A percentile compares a stretch with the other conserved stretches of the same genome.
Evolutionary conservation across 192 early-diverging fungal genomes (phyloP).

Genomic region (Coemansia sp.): DNA sequence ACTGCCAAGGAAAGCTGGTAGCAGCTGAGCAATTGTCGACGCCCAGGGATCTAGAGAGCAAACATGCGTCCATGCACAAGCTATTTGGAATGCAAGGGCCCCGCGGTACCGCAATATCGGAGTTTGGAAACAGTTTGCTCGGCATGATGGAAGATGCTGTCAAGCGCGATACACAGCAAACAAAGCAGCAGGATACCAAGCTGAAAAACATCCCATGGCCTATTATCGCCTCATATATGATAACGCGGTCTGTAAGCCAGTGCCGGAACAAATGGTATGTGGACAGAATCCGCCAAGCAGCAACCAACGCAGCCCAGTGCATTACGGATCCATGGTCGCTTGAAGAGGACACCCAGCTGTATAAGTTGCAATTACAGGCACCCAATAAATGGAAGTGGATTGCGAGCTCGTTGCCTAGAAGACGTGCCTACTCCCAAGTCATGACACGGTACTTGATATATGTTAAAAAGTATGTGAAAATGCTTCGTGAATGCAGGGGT

Average conservation of each 20-base stretch:
- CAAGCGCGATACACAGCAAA: no score
- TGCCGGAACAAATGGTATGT: constrained; percentile 21
- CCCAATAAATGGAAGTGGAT: constrained; percentile 20
- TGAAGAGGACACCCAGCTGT: constrained; percentile 34
- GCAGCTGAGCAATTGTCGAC: not conserved
- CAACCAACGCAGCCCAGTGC: not conserved
- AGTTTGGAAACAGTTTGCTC: no score
- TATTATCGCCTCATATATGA: constrained; percentile 29
- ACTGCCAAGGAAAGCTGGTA: not conserved
- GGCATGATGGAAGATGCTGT: no score
- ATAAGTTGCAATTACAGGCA: constrained; percentile 3
- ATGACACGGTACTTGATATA: not conserved
- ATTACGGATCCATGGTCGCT: constrained; percentile 22
- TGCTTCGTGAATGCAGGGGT: constrained; percentile 28
- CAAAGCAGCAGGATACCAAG: no score
- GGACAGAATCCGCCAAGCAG: not conserved
- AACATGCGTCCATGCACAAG: no score
- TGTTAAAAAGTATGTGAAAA: constrained; percentile 18
- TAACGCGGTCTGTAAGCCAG: constrained; percentile 16
- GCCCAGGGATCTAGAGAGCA: not conserved
- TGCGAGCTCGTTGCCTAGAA: not conserved
- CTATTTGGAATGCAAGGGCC: no score
- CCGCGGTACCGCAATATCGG: no score
- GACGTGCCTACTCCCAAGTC: not conserved
- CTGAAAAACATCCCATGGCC: constrained; percentile 16